Evolutionary conservation across 805 yeast species (phyloP).

Genomic region (Yamadazyma sp.): DNA sequence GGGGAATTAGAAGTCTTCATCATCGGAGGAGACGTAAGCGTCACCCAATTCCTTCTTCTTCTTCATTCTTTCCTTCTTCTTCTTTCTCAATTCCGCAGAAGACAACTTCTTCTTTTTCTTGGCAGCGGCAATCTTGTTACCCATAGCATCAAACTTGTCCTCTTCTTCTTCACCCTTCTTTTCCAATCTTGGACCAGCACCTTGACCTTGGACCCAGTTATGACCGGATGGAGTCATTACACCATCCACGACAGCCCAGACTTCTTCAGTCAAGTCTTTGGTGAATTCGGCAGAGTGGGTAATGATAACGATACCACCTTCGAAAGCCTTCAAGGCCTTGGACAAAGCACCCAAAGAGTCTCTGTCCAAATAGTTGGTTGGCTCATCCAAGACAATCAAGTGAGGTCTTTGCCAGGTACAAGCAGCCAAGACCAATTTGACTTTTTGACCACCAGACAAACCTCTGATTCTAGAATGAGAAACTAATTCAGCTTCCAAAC

Average conservation of each 20-base stretch:
- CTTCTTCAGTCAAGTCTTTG: constrained; percentile 98
- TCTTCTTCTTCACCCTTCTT: constrained; percentile 97
- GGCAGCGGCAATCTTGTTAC: constrained; percentile 96
- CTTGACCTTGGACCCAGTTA: constrained; percentile 99
- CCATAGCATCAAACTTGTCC: constrained; percentile 99
- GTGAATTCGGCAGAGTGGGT: constrained; percentile 99
- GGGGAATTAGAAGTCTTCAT: constrained; percentile 45
- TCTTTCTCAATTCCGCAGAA: constrained; percentile 99
- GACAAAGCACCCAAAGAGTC: constrained; percentile 99
- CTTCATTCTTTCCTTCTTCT: constrained; percentile 99
- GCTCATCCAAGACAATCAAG: constrained; percentile 98
- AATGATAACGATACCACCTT: constrained; percentile 99
- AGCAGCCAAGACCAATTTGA: constrained; percentile 98
- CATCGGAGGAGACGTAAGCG: constrained; percentile 93
- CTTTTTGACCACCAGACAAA: constrained; percentile 99
- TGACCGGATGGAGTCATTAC: constrained; percentile 99
- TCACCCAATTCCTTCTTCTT: constrained; percentile 99
- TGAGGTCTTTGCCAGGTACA: constrained; percentile 99
- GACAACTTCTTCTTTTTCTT: constrained; percentile 98
- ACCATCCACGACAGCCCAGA: constrained; percentile 99
- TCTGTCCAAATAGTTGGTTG: constrained; percentile 98
- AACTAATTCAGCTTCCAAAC: constrained; percentile 98
- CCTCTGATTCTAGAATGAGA: constrained; percentile 99
- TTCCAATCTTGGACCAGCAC: constrained; percentile 99
- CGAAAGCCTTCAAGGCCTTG: constrained; percentile 97